Evolutionary conservation across 2,329 filamentous ascomycete genomes (phyloP), one percentile per base, ranked within the genome.

Genomic region (Fusarium decemcellulare): DNA sequence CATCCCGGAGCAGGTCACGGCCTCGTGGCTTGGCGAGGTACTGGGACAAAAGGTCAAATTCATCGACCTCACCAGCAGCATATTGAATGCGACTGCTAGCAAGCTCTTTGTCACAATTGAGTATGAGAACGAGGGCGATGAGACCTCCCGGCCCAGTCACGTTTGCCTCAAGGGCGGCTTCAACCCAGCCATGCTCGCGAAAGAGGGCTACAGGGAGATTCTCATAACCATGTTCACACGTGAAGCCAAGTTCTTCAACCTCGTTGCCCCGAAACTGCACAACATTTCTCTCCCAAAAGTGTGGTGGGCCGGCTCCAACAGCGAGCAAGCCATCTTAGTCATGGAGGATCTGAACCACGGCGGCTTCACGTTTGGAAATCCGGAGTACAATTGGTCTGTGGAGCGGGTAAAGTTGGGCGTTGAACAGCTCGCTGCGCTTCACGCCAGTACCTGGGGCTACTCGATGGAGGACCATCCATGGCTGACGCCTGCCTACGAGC

Each of bases 361-460:
- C 1, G 63, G 58, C 10, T 65, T 43, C 8, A 59, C 48, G 0
- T 71, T 71, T 27, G 63, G 60, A 8, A 54, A 50, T 16, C 55
- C 55, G 4, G 36, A 39, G 6, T 46, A 62, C 4, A 15, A 14
- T 1, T 66, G 55, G 54, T 12, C 63, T 3, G 47, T 63, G 8
- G 55, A 58, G 7, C 42, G 39, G 2, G 58, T 61, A 6, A 46
- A 43, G 32, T 14, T 42, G 9, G 63, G 63, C 3, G 55, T 55
- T 11, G 55, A 68, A n/a, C 59, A 65, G 18, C 29, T 68, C 3
- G 65, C 59, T 4, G 42, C 27, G 14, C 43, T 68, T 18, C 65
- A 68, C 7, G 65, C 65, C 9, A 54, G 48, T 1, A 65, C 55
- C 3, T 70, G 63, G 68, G 64, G 59, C 0, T 43, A 39, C 30